phyloP scores from a whole-genome alignment of 805 yeast genomes.

The Candida khao-thaluensis region DNA sequence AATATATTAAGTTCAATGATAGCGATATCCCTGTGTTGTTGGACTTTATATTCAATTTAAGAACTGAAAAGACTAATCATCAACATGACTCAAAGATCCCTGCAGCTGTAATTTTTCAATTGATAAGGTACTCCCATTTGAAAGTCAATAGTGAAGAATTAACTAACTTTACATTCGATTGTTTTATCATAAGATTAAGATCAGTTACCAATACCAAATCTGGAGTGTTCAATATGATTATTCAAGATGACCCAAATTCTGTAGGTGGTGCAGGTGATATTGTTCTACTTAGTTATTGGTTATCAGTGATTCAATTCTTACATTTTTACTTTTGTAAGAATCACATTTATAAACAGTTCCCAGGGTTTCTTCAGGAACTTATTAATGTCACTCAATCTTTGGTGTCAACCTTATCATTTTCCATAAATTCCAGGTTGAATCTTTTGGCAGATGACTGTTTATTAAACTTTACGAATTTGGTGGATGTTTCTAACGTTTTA shows the following conservation, averaged over 20 bases:
- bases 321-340: conserved; percentile 76
- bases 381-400: conserved; percentile 58
- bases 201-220: conserved; percentile 59
- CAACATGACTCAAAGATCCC: conserved; percentile 57
- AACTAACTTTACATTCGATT: conserved; percentile 57
- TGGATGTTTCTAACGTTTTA: conserved; percentile 72
- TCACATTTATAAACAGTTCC: conserved; percentile 52
- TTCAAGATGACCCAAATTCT: conserved; percentile 25
- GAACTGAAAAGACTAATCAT: conserved; percentile 33
- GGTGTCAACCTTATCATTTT: conserved; percentile 62
- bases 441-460: conserved; percentile 62
- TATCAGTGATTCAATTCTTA: conserved; percentile 72
- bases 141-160: conserved; percentile 54
- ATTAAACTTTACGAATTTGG: conserved; percentile 75
- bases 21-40: conserved; percentile 50
- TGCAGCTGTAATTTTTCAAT: conserved; percentile 67
- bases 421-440: conserved; percentile 60
- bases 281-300: conserved; percentile 80
- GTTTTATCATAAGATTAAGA: conserved; percentile 61
- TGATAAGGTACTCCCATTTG: conserved; percentile 65
- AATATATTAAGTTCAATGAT: conserved; percentile 62
- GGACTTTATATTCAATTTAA: conserved; percentile 47
- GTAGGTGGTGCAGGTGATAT: conserved; percentile 55
- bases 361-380: conserved; percentile 62
- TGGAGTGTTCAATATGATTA: conserved; percentile 51